Evolutionary conservation across 2,329 filamentous ascomycete species (phyloP).

Genomic region (Ophiosphaerella herpotricha): DNA sequence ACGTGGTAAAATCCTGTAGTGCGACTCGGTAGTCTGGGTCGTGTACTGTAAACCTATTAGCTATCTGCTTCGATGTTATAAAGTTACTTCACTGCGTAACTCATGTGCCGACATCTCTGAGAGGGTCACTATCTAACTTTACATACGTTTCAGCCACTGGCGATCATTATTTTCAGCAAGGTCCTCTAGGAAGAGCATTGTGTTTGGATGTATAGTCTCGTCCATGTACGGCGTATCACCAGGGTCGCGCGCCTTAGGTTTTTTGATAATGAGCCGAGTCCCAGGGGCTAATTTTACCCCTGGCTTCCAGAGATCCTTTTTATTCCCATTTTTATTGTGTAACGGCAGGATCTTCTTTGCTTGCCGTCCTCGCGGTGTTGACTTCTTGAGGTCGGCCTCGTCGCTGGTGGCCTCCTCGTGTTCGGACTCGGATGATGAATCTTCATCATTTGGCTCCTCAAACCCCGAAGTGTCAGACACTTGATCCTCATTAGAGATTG

Average conservation of each 20-base stretch:
- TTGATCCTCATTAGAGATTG: slow-evolving; percentile 42
- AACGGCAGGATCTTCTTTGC: slow-evolving; percentile 26
- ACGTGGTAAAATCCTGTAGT: slow-evolving; percentile 80
- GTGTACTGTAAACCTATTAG: slow-evolving; percentile 61
- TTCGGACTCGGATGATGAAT: slow-evolving; percentile 36
- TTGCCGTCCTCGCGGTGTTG: slow-evolving; percentile 20
- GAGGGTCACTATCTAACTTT: neutral
- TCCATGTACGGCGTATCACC: slow-evolving; percentile 63
- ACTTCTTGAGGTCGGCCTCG: slow-evolving; percentile 38
- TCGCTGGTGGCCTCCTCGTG: slow-evolving; percentile 33
- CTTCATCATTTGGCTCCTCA: slow-evolving; percentile 46
- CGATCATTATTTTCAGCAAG: slow-evolving; percentile 65
- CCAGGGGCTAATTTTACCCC: slow-evolving; percentile 63
- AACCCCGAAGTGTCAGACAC: slow-evolving; percentile 46
- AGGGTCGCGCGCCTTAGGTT: slow-evolving; percentile 64
- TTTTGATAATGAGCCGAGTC: slow-evolving; percentile 65
- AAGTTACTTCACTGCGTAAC: no score
- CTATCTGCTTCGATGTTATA: neutral
- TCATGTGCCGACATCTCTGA: no score
- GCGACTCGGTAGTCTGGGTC: slow-evolving; percentile 79
- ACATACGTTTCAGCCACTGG: slow-evolving; percentile 66
- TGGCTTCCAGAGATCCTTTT: slow-evolving; percentile 60
- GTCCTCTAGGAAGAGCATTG: slow-evolving; percentile 64
- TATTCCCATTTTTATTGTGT: slow-evolving; percentile 37
- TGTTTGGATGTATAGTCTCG: slow-evolving; percentile 66